A percentile compares a stretch with the other conserved stretches of the same genome.
Conservation (phyloP, 148 eudicot species). For the Agrostemma githago region DNA sequence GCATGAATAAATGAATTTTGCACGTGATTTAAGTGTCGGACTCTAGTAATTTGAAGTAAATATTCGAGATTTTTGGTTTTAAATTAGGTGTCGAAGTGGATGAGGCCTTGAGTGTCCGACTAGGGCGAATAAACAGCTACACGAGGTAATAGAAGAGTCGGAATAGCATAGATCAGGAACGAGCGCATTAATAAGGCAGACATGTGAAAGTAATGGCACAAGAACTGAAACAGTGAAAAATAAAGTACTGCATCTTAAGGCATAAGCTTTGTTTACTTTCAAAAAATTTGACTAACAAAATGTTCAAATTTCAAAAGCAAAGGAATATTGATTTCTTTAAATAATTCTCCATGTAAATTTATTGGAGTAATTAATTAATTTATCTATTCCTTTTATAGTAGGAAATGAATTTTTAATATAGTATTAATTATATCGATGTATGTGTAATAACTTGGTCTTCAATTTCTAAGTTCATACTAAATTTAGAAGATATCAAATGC, state of each 20-base stretch:
- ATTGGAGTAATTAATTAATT: not conserved
- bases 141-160: too few relatives aligned
- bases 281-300: not conserved
- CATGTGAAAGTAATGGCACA: not conserved
- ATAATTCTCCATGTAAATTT: not conserved
- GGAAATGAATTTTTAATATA: too few relatives aligned
- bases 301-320: not conserved
- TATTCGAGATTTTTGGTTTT: not conserved
- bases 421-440: too few relatives aligned
- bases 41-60: not conserved
- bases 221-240: constrained; percentile 4
- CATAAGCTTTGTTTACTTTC: not conserved
- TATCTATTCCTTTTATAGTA: too few relatives aligned
- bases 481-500: too few relatives aligned
- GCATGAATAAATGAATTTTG: not conserved
- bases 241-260: not conserved
- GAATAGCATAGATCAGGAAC: too few relatives aligned
- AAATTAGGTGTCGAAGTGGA: not conserved
- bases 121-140: not conserved
- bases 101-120: too few relatives aligned
- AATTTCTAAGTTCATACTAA: too few relatives aligned
- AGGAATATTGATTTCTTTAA: not conserved
- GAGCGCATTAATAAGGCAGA: too few relatives aligned
- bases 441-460: too few relatives aligned
- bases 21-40: not conserved